These are phyloP conservation scores for Hypoxylon lenormandii DNA, from an alignment of 495 filamentous ascomycete genomes.

Conservation along the genomic window DNA sequence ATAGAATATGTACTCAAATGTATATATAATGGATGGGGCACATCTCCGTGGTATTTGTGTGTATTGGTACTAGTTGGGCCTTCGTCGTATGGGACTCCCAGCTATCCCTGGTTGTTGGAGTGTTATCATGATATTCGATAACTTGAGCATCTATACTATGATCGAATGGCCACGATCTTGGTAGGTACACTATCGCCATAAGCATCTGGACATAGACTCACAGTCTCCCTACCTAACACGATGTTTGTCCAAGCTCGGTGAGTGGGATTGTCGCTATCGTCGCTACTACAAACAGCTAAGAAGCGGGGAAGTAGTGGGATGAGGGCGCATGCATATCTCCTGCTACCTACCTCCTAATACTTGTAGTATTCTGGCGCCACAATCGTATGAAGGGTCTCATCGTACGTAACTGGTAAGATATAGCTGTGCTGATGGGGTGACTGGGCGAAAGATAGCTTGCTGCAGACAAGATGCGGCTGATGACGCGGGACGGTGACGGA, in stretches of 20 bases:
- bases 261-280: neutral
- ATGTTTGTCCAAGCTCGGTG: neutral
- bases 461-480: no score
- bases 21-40: neutral
- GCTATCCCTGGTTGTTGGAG: neutral
- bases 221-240: neutral
- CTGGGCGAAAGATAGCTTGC: no score
- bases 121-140: neutral
- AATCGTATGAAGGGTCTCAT: slow-evolving; percentile 15
- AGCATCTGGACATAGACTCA: no score
- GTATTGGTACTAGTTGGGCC: neutral
- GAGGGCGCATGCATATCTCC: neutral
- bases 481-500: no score
- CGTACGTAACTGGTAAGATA: no score
- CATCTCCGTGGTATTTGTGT: neutral
- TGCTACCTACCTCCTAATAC: slow-evolving; percentile 3
- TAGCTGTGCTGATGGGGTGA: no score
- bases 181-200: no score
- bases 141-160: neutral
- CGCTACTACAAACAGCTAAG: slow-evolving; percentile 9
- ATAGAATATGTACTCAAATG: neutral
- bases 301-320: slow-evolving; percentile 17
- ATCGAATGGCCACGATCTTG: neutral
- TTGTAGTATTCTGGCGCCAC: slow-evolving; percentile 32
- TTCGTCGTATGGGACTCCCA: neutral